phyloP scores from a whole-genome alignment of 2,329 filamentous ascomycete genomes.

The Atkinsonella texensis region DNA sequence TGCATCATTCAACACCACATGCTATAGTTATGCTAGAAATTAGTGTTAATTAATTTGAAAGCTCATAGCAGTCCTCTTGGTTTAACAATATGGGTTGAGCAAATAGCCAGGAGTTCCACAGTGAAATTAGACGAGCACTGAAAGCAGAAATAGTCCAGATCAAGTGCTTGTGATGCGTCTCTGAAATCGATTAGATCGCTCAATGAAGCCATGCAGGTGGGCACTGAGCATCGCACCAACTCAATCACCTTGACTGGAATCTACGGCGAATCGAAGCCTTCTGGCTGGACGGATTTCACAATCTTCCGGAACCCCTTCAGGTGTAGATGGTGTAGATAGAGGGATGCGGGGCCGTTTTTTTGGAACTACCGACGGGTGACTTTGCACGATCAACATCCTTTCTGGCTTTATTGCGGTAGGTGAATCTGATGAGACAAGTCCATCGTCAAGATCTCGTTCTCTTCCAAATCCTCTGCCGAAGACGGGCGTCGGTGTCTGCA shows the following conservation, averaged over 20 bases:
- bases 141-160: no score
- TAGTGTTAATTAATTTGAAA: no score
- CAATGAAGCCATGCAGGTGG: no score
- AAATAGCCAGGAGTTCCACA: no score
- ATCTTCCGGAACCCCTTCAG: conserved; percentile 2
- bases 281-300: conserved; percentile 16
- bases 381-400: not conserved
- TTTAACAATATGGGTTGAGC: no score
- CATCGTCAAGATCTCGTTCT: conserved; percentile 32
- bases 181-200: no score
- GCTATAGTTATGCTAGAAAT: no score
- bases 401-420: not conserved
- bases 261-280: conserved; percentile 19
- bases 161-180: no score
- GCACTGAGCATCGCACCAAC: no score
- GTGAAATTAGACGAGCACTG: no score
- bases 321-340: conserved; percentile 8
- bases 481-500: conserved; percentile 33
- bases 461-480: conserved; percentile 39
- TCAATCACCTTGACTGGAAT: conserved; percentile 9
- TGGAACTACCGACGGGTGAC: conserved; percentile 5
- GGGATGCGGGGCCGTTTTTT: conserved; percentile 15
- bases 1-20: no score
- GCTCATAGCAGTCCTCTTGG: no score
- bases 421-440: conserved; percentile 22